Evolutionary conservation across 2,329 filamentous ascomycete genomes (phyloP).

Genomic region (Niveomyces coronatus): DNA sequence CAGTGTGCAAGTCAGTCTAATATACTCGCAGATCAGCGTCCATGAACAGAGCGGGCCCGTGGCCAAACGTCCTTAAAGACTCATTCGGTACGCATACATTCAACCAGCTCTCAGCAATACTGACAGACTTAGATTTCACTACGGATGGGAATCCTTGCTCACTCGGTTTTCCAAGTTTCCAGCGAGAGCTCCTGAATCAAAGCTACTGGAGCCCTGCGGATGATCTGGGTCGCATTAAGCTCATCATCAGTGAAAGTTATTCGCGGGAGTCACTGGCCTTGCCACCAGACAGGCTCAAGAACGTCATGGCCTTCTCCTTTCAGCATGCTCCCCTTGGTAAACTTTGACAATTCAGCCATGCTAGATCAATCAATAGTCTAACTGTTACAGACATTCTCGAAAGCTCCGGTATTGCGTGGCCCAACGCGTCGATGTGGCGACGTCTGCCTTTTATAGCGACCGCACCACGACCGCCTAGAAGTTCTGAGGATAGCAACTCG

Average conservation of each 20-base stretch:
- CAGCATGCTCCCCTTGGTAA: constrained; percentile 74
- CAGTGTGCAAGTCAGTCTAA: background rate
- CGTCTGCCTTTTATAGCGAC: constrained; percentile 32
- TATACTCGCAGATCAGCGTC: constrained; percentile 37
- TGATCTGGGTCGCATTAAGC: constrained; percentile 61
- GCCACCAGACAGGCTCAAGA: constrained; percentile 58
- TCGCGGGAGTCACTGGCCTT: constrained; percentile 38
- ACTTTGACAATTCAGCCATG: too few relatives aligned
- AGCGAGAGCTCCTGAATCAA: constrained; percentile 57
- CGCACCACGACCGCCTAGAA: constrained; percentile 30
- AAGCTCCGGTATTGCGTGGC: constrained; percentile 67
- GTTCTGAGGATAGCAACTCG: constrained; percentile 38
- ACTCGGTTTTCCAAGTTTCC: constrained; percentile 66
- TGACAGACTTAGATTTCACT: constrained; percentile 31
- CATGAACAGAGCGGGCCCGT: constrained; percentile 39
- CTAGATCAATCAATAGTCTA: constrained; percentile 5
- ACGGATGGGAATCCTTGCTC: constrained; percentile 47
- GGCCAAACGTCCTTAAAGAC: constrained; percentile 40
- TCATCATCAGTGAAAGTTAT: constrained; percentile 67
- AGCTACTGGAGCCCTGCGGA: constrained; percentile 63
- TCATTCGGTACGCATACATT: constrained; percentile 32
- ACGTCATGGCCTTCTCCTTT: constrained; percentile 70
- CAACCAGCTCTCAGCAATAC: background rate
- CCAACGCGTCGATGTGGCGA: constrained; percentile 61
- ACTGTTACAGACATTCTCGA: constrained; percentile 63